Conservation (phyloP, 1,139 yeast genomes). For the Saccharomyces hybrid region DNA sequence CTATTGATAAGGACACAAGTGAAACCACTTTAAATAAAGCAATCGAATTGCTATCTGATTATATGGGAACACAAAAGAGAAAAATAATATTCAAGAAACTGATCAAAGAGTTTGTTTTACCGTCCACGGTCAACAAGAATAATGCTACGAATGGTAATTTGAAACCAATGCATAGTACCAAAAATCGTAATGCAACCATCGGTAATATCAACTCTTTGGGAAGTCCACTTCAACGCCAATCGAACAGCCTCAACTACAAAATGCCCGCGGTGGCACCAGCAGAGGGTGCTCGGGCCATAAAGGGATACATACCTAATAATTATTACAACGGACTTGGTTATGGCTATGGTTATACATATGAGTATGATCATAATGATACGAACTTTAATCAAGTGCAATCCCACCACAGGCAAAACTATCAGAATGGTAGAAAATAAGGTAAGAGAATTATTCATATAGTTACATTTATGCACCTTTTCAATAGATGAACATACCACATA, state of each 20-base stretch:
- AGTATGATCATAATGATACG: conserved; percentile 2
- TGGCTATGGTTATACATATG: conserved; percentile 4
- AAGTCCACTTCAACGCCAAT: background rate
- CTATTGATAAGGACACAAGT: conserved; percentile 13
- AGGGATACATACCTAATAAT: conserved; percentile 2
- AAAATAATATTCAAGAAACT: background rate
- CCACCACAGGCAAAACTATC: background rate
- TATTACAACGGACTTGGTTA: conserved; percentile 5
- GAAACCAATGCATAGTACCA: background rate
- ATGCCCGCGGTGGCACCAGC: background rate
- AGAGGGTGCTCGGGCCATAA: background rate
- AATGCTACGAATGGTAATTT: background rate
- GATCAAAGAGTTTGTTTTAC: background rate
- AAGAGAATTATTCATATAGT: background rate
- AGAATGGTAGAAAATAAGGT: background rate
- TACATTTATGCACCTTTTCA: background rate
- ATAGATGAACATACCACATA: background rate
- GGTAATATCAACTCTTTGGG: background rate
- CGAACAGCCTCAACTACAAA: background rate
- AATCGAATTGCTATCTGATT: conserved; percentile 10
- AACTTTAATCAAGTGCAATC: background rate
- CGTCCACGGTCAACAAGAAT: background rate
- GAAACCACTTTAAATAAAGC: conserved; percentile 9
- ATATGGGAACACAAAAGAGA: conserved; percentile 5
- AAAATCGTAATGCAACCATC: background rate